phyloP scores from a whole-genome alignment of 2,329 filamentous ascomycete genomes.

The Colletotrichum paranaense region DNA sequence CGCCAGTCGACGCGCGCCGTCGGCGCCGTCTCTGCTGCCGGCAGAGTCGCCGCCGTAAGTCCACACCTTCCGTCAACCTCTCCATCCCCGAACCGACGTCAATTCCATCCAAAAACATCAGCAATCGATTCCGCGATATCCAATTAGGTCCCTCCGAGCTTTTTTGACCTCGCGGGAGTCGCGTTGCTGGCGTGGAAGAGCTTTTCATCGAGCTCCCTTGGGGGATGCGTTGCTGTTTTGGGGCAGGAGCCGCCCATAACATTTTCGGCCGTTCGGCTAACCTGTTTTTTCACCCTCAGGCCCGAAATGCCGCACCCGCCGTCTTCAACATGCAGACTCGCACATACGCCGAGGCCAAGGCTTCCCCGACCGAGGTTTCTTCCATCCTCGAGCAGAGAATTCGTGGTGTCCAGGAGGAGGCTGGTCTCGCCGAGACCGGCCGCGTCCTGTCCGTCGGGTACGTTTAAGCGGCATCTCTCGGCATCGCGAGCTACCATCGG shows the following conservation, averaged over 20 bases:
- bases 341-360: conserved; percentile 93
- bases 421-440: conserved; percentile 96
- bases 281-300: conserved; percentile 69
- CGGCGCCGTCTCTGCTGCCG: conserved; percentile 90
- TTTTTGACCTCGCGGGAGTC: conserved; percentile 48
- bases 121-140: conserved; percentile 51
- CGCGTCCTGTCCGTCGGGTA: conserved; percentile 99
- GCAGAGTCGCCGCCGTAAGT: conserved; percentile 96
- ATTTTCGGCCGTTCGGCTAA: conserved; percentile 66
- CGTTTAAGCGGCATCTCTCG: conserved; percentile 54
- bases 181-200: conserved; percentile 37
- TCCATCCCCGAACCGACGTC: conserved; percentile 50
- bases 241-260: conserved; percentile 37
- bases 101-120: conserved; percentile 59
- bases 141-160: conserved; percentile 47
- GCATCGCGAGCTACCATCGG: conserved; percentile 30
- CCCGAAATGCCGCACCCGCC: conserved; percentile 86
- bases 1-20: conserved; percentile 96
- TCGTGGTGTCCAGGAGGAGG: conserved; percentile 97
- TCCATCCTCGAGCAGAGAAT: conserved; percentile 99
- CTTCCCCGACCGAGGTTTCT: conserved; percentile 96
- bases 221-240: conserved; percentile 41
- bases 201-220: conserved; percentile 50
- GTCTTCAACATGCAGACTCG: conserved; percentile 82
- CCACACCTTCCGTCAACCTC: conserved; percentile 42